phyloP scores from a whole-genome alignment of 768 basidiomycete genomes.

The Suillus bovinus region DNA sequence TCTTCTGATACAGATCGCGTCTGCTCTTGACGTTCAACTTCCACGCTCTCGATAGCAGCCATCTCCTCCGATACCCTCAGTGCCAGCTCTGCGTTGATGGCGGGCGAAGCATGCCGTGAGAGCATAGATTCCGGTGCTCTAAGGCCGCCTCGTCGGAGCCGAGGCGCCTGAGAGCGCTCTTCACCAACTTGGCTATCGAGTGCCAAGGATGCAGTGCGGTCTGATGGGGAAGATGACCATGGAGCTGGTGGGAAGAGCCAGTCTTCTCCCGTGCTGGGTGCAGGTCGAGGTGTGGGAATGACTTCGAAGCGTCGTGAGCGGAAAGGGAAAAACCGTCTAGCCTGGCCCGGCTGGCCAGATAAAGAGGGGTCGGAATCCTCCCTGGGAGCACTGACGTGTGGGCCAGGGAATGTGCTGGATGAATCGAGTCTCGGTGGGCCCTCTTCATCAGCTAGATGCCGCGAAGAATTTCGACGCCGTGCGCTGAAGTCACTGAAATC shows the following conservation, averaged over 20 bases:
- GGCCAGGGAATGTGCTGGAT: conserved; percentile 13
- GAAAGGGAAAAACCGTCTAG: conserved; percentile 60
- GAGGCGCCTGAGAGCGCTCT: conserved; percentile 43
- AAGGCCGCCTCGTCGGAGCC: conserved; percentile 67
- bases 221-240: conserved; percentile 19
- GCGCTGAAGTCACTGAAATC: conserved; percentile 76
- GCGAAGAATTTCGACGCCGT: conserved; percentile 56
- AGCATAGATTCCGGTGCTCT: conserved; percentile 64
- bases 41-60: conserved; percentile 13
- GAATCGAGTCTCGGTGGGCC: conserved; percentile 14
- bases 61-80: conserved; percentile 4
- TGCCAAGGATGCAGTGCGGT: conserved; percentile 17
- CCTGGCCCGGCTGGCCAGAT: conserved; percentile 25
- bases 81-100: conserved; percentile 14
- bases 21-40: conserved; percentile 5
- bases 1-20: conserved; percentile 18
- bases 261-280: conserved; percentile 30
- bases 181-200: conserved; percentile 33
- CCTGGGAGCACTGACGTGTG: conserved; percentile 9
- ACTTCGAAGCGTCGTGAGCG: conserved; percentile 45
- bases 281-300: conserved; percentile 33
- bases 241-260: conserved; percentile 33
- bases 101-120: conserved; percentile 44
- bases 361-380: conserved; percentile 4
- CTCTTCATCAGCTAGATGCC: conserved; percentile 33